Base-by-base conservation (phyloP, 2,329 filamentous ascomycete species). In the Hymenoscyphus albidus region DNA sequence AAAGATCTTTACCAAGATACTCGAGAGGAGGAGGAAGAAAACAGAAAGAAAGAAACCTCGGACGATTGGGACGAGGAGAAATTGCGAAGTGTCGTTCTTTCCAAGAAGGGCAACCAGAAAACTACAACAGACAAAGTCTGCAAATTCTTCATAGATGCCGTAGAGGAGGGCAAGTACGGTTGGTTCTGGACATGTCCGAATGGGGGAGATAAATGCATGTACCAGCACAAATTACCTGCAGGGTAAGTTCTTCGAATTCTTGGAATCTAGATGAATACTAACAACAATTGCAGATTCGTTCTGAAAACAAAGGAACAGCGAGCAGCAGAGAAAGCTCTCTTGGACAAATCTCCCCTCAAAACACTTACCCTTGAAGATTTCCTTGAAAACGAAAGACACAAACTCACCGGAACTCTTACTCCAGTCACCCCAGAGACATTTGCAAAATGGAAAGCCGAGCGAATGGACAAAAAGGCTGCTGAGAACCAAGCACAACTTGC, bases 131-230 rank as follows among this genome's bases (percentile, higher is more conserved):
- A 99, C 76, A 99, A 98, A 80, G 95, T 99, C 70, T 99, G 95
- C 91, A 99, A 98, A 80, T 97, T 82, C 82, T 99, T 99, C 77
- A 95, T 98, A 76, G 89, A 93, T 71, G 95, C 95, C 32, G 95
- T 99, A 68, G 95, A 99, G 80, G 95, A 99, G 76, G 91, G 93
- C 74, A 99, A 98, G 79, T 99, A 99, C 74, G 95, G 95, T 68
- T 99, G 95, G 95, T 98, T 99, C 80, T 99, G 95, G 95, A 84
- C 88, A 65, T 99, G 95, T 84, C 95, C 95, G 58, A 98, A 98
- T 75, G 93, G 93, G 70, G 94, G 91, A 69, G 90, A 99, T 76
- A 92, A 97, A 79, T 99, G 95, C 90, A 98, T 95, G 89, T 99
- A 99, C 77, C 93, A 91, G 80, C 95, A 99, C 78, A 93, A 91